These are phyloP conservation scores for Aegilops sharonensis DNA, from an alignment of 176 grass and related monocot species.

Conservation along the genomic window DNA sequence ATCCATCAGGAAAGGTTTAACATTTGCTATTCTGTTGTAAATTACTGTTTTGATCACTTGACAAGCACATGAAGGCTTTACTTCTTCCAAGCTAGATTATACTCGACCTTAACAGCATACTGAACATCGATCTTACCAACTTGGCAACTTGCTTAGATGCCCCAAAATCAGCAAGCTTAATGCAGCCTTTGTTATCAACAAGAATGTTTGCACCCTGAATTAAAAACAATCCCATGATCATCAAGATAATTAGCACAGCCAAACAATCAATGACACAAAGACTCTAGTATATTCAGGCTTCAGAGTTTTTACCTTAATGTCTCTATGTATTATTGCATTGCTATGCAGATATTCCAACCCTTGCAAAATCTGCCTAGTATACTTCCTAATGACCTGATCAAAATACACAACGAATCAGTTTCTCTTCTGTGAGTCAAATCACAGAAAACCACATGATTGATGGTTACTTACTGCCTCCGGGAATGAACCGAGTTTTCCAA, in stretches of 20 bases:
- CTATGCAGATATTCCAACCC: slow-evolving; percentile 96
- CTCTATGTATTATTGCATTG: slow-evolving; percentile 97
- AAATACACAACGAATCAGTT: slow-evolving; percentile 23
- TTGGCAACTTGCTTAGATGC: slow-evolving; percentile 97
- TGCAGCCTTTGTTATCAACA: slow-evolving; percentile 99
- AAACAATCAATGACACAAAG: background rate
- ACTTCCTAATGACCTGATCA: slow-evolving; percentile 95
- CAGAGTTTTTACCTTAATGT: slow-evolving; percentile 78
- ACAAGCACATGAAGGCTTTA: background rate
- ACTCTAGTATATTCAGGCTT: background rate
- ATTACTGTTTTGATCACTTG: background rate
- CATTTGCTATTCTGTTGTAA: background rate
- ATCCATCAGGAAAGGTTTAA: background rate
- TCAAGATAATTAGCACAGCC: background rate
- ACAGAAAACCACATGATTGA: slow-evolving; percentile 18
- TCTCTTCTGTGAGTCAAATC: background rate
- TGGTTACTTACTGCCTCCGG: slow-evolving; percentile 74
- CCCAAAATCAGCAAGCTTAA: slow-evolving; percentile 98
- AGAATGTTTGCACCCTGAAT: slow-evolving; percentile 96
- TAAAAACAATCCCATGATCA: slow-evolving; percentile 19
- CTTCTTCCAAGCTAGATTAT: background rate
- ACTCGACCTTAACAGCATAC: slow-evolving; percentile 11
- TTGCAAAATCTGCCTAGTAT: slow-evolving; percentile 89
- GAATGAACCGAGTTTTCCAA: slow-evolving; percentile 90
- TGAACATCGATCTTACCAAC: slow-evolving; percentile 54